Evolutionary conservation across 179 eudicot species (phyloP).

Genomic region (Spergularia azorica): DNA sequence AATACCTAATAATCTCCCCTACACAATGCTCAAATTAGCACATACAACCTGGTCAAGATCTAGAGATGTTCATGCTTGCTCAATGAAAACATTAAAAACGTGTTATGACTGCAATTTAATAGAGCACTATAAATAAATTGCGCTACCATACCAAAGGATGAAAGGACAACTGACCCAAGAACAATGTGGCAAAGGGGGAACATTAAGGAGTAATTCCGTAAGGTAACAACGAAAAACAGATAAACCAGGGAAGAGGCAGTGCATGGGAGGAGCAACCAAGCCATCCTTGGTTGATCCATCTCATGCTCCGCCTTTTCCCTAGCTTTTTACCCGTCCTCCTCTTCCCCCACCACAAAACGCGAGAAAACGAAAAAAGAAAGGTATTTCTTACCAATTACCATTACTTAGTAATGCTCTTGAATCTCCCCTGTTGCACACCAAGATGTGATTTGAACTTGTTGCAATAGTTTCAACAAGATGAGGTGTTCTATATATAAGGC

Average conservation of each 20-base stretch:
- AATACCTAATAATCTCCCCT: no score
- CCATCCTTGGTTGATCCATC: conserved; percentile 36
- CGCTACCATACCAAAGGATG: no score
- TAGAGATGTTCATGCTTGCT: no score
- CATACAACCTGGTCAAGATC: no score
- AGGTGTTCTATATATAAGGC: not conserved
- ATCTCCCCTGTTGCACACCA: not conserved
- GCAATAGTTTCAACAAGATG: not conserved
- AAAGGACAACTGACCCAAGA: no score
- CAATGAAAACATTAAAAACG: no score
- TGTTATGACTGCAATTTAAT: no score
- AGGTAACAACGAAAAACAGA: not conserved
- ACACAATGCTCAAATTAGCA: no score
- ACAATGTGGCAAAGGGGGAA: no score
- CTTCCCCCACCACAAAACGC: not conserved
- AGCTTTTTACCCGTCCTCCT: conserved; percentile 21
- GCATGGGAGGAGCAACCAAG: conserved; percentile 48
- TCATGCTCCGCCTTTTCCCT: conserved; percentile 50
- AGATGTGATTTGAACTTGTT: not conserved
- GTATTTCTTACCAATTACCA: not conserved
- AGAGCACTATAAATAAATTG: no score
- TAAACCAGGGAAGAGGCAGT: conserved; percentile 67
- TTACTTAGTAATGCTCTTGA: not conserved
- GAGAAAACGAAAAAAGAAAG: not conserved
- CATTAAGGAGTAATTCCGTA: not conserved